Conservation (phyloP, 352 stramenopile genomes). For the Phytopythium oedochilum region DNA sequence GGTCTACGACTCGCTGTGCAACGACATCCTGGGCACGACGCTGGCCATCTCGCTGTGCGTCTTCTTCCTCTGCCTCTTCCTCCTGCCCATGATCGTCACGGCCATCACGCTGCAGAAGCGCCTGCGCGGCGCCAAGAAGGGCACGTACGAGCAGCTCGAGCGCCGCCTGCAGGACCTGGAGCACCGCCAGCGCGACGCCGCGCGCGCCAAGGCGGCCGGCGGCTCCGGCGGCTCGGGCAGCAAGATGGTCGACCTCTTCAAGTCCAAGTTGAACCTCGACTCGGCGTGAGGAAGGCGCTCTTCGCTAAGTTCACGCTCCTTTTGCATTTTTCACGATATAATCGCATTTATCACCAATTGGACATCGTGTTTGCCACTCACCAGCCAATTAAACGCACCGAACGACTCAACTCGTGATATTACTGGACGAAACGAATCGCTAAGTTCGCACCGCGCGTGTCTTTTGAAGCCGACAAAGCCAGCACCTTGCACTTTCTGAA, state of each 20-base stretch:
- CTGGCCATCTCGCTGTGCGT: slow-evolving; percentile 74
- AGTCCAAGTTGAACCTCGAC: slow-evolving; percentile 39
- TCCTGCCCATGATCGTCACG: slow-evolving; percentile 68
- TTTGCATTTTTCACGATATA: neutral
- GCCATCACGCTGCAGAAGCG: slow-evolving; percentile 76
- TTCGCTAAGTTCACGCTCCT: neutral
- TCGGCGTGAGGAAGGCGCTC: neutral
- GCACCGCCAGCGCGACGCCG: slow-evolving; percentile 16
- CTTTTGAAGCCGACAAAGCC: too few species aligned
- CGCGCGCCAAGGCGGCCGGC: slow-evolving; percentile 1
- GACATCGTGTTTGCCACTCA: too few species aligned
- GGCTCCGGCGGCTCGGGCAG: slow-evolving; percentile 4
- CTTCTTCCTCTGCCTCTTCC: slow-evolving; percentile 70
- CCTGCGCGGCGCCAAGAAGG: slow-evolving; percentile 68
- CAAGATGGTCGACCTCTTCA: slow-evolving; percentile 37
- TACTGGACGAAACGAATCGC: too few species aligned
- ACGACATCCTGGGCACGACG: slow-evolving; percentile 70
- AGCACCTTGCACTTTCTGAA: too few species aligned
- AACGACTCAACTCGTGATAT: too few species aligned
- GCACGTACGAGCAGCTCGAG: slow-evolving; percentile 77
- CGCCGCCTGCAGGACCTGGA: slow-evolving; percentile 63
- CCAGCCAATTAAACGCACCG: too few species aligned
- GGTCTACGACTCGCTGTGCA: slow-evolving; percentile 67
- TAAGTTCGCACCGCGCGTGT: too few species aligned
- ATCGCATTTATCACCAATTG: slow-evolving; percentile 2